Base-by-base conservation (phyloP, 1,139 yeast genomes). In the Pichia sp. region DNA sequence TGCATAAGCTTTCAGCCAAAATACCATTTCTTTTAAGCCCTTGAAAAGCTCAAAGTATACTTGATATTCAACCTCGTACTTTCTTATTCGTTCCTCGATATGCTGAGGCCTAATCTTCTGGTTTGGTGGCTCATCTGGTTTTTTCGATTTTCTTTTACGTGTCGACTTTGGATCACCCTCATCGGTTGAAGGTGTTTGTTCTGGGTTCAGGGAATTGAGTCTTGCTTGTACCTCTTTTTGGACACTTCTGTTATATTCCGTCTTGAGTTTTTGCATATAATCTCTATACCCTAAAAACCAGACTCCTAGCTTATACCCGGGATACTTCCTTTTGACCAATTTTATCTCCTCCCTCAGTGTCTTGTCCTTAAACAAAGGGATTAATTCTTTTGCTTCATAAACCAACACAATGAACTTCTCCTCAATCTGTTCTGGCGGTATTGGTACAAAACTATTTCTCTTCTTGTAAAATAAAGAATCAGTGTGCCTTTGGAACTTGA, bases 1-100 rank as follows among this genome's bases (percentile, higher is more conserved):
- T 0, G 82, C 63, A 44, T 77, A 67, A 12, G 78, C 68, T 29
- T 63, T 65, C 17, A 78, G 50, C 77, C 84, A 75, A 10, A 63
- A 65, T 2, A 68, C 40, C 11, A 74, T 64, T 36, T 80, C 87
- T 19, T 59, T 56, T 15, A 55, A 46, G 3, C 70, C 64, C 38
- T 65, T 63, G 2, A 72, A 62, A 0, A 72, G 66, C 44, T 74
- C 72, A 2, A 74, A 53, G 39, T 72, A 74, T 22, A 70, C 54
- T 4, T 64, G 64, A 17, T 57, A 38, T 31, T 65, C 61, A 2
- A 72, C 57, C 26, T 70, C 72, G 17, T 66, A 54, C 11, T 63
- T 63, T 0, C 65, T 50, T 6, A 69, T 35, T n/a, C 56, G 49
- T 2, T 47, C 38, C 27, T 51, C 53, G 14, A 61, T 40, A 21